These are phyloP conservation scores for Herpotrichia juniperi DNA, from an alignment of 2,329 filamentous ascomycete species.

Conservation along the genomic window DNA sequence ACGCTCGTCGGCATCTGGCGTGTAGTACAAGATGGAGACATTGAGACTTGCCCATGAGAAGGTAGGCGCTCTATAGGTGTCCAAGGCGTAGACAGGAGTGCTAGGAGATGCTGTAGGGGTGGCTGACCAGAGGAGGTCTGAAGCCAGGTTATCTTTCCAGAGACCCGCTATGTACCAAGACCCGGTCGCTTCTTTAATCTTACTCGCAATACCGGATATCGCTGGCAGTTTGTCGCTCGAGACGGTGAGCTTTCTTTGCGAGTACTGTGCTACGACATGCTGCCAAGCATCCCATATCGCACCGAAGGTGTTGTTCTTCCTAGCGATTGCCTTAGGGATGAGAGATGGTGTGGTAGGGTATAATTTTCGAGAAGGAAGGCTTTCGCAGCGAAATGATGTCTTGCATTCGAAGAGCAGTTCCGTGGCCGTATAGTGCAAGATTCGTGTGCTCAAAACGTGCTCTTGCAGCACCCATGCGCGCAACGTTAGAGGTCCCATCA, in stretches of 20 bases:
- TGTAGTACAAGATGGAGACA: slow-evolving; percentile 27
- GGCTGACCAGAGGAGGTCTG: slow-evolving; percentile 36
- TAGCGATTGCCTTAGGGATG: slow-evolving; percentile 38
- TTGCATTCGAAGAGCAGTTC: slow-evolving; percentile 44
- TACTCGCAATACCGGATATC: slow-evolving; percentile 41
- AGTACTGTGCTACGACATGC: slow-evolving; percentile 37
- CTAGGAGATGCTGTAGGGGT: slow-evolving; percentile 8
- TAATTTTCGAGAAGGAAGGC: slow-evolving; percentile 31
- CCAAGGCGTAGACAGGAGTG: slow-evolving; percentile 16
- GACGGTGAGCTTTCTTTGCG: slow-evolving; percentile 32
- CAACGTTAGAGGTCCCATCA: slow-evolving; percentile 29
- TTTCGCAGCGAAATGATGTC: slow-evolving; percentile 40
- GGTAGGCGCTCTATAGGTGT: slow-evolving; percentile 34
- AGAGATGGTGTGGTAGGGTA: slow-evolving; percentile 37
- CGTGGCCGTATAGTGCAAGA: slow-evolving; percentile 40
- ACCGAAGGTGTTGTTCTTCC: slow-evolving; percentile 17
- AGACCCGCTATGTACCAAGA: slow-evolving; percentile 42
- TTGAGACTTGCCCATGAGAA: slow-evolving; percentile 43
- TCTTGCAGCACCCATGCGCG: slow-evolving; percentile 43
- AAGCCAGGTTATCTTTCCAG: slow-evolving; percentile 37
- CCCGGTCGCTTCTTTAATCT: slow-evolving; percentile 33
- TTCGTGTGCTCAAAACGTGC: slow-evolving; percentile 37
- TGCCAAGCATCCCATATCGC: slow-evolving; percentile 40
- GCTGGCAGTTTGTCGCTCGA: slow-evolving; percentile 38
- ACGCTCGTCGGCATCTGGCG: slow-evolving; percentile 27